Evolutionary conservation across 1,284 basidiomycete genomes (phyloP).

Genomic region (Moesziomyces sp.): DNA sequence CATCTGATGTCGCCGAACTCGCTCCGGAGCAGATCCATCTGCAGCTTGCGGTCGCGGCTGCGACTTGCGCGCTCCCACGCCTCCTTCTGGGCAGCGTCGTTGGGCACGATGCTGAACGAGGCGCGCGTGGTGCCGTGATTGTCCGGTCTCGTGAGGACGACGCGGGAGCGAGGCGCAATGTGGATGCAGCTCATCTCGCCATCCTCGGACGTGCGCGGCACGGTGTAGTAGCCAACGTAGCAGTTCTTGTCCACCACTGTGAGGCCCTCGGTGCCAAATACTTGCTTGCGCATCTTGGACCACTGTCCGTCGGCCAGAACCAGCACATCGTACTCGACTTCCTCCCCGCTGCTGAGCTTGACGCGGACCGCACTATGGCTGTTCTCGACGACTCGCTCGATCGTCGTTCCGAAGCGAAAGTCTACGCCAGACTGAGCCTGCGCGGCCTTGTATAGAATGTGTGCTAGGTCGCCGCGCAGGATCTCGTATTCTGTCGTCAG

Average conservation of each 20-base stretch:
- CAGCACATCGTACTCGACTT: constrained; percentile 39
- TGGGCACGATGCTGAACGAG: constrained; percentile 24
- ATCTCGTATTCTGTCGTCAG: constrained; percentile 47
- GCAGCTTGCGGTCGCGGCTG: constrained; percentile 8
- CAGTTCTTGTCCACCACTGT: constrained; percentile 13
- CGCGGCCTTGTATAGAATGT: constrained; percentile 33
- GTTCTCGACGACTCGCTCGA: constrained; percentile 33
- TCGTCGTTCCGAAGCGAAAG: constrained; percentile 32
- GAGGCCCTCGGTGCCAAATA: constrained; percentile 25
- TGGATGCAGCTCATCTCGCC: constrained; percentile 32
- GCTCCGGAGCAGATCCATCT: constrained; percentile 32
- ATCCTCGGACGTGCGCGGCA: constrained; percentile 28
- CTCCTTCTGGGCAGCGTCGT: constrained; percentile 5
- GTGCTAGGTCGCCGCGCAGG: constrained; percentile 44
- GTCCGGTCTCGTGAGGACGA: constrained; percentile 39
- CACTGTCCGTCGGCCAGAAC: constrained; percentile 53
- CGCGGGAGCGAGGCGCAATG: constrained; percentile 9
- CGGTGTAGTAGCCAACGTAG: constrained; percentile 30
- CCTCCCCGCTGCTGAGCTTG: constrained; percentile 19
- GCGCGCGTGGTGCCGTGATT: constrained; percentile 33
- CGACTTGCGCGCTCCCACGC: constrained; percentile 23
- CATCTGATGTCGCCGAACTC: constrained; percentile 33
- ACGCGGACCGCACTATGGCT: constrained; percentile 21
- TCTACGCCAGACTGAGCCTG: constrained; percentile 14
- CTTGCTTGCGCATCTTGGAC: constrained; percentile 37